These are phyloP conservation scores for Candida chilensis DNA, from an alignment of 805 yeast genomes.

Conservation along the genomic window DNA sequence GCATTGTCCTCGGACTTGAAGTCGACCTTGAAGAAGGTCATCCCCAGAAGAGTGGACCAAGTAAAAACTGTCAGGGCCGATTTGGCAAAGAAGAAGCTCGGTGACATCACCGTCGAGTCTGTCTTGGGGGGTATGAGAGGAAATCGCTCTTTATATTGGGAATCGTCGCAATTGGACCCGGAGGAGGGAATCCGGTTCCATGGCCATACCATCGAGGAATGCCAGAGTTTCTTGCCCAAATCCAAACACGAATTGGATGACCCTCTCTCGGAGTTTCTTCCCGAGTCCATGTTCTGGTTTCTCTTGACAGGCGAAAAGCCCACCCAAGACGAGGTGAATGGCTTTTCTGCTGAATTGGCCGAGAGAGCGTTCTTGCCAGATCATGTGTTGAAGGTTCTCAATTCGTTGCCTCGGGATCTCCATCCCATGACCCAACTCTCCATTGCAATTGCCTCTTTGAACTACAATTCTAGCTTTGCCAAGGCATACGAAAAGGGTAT, in stretches of 20 bases:
- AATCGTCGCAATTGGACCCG: conserved; percentile 80
- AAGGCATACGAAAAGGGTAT: conserved; percentile 83
- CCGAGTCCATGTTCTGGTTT: conserved; percentile 80
- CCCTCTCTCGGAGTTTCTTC: conserved; percentile 39
- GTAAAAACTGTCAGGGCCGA: no score
- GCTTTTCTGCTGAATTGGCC: conserved; percentile 68
- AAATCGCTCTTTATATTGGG: conserved; percentile 80
- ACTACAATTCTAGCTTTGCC: conserved; percentile 75
- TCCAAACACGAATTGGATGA: conserved; percentile 44
- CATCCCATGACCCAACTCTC: conserved; percentile 91
- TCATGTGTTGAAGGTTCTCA: conserved; percentile 65
- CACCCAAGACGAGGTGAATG: conserved; percentile 58
- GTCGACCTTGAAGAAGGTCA: no score
- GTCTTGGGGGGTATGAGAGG: conserved; percentile 93
- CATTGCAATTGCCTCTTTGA: conserved; percentile 74
- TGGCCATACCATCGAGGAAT: conserved; percentile 76
- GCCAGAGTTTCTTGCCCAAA: conserved; percentile 67
- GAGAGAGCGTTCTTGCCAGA: conserved; percentile 72
- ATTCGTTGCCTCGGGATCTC: conserved; percentile 63
- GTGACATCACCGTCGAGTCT: conserved; percentile 68
- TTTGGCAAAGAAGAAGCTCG: no score
- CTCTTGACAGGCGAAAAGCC: conserved; percentile 80
- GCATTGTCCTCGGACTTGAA: no score
- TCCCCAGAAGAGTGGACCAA: no score
- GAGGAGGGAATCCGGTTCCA: conserved; percentile 83